Percentiles rank a stretch among this genome's conserved stretches.
These are phyloP conservation scores for Jatropha podagrica DNA, from an alignment of 441 rosid species.

Conservation along the genomic window DNA sequence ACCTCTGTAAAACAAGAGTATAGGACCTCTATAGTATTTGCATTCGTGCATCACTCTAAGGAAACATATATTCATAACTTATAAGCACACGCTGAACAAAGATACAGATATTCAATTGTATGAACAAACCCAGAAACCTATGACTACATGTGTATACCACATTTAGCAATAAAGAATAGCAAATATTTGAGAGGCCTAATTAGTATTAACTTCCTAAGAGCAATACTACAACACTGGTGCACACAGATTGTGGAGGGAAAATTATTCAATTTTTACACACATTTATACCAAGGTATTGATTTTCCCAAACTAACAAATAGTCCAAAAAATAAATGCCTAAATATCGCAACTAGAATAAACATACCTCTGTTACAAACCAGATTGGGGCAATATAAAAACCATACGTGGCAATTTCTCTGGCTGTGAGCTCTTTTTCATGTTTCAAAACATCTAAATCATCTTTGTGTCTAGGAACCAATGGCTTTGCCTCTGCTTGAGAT, in stretches of 20 bases:
- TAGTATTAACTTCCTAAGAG: neutral
- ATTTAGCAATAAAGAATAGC: neutral
- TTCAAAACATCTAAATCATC: constrained; percentile 52
- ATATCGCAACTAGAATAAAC: neutral
- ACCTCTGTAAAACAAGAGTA: neutral
- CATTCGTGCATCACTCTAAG: neutral
- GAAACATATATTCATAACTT: neutral
- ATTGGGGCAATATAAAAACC: constrained; percentile 95
- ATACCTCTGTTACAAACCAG: constrained; percentile 98
- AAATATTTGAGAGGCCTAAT: neutral
- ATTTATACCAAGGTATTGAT: neutral
- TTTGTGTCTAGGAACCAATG: constrained; percentile 57
- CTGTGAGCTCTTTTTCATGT: constrained; percentile 54
- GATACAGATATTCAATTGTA: neutral
- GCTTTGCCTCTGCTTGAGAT: constrained; percentile 53
- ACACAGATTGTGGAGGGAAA: neutral
- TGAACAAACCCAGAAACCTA: neutral
- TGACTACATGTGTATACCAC: neutral
- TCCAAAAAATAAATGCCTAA: constrained; percentile 1
- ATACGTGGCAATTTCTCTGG: constrained; percentile 66
- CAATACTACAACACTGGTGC: constrained; percentile 1
- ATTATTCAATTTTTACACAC: neutral
- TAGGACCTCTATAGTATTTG: neutral
- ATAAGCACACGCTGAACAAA: neutral
- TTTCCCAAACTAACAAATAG: neutral